A percentile compares a stretch with the other conserved stretches of the same genome.
These are phyloP conservation scores for Neolentinus lepideus DNA, from an alignment of 1,284 basidiomycete genomes.

Conservation along the genomic window DNA sequence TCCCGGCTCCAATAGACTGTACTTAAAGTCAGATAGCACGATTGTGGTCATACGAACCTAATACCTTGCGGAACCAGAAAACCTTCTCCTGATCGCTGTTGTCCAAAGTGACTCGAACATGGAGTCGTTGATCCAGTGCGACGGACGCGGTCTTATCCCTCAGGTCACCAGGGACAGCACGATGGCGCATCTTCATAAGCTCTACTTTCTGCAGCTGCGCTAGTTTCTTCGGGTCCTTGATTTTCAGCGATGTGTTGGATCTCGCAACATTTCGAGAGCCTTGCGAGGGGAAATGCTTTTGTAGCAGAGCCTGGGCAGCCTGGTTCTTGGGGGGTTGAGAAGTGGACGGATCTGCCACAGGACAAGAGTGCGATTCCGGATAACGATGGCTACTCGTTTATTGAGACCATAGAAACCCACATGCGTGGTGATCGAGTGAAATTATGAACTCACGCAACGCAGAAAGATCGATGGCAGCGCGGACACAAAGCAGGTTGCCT, in stretches of 20 bases:
- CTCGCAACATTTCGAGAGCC: slow-evolving; percentile 13
- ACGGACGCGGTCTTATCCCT: slow-evolving; percentile 39
- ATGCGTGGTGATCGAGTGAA: neutral
- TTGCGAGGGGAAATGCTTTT: slow-evolving; percentile 41
- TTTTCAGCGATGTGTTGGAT: slow-evolving; percentile 12
- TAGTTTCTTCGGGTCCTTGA: slow-evolving; percentile 46
- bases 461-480: slow-evolving; percentile 52
- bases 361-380: slow-evolving; percentile 47
- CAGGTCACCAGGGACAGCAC: slow-evolving; percentile 53
- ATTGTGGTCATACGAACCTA: slow-evolving; percentile 2
- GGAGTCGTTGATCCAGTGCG: slow-evolving; percentile 46
- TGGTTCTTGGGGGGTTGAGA: slow-evolving; percentile 29
- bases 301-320: slow-evolving; percentile 44
- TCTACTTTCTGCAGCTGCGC: slow-evolving; percentile 50
- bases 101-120: slow-evolving; percentile 37
- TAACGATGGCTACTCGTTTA: slow-evolving; percentile 49
- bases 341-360: slow-evolving; percentile 13
- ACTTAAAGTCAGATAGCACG: neutral
- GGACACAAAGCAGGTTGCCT: slow-evolving; percentile 36
- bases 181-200: slow-evolving; percentile 68
- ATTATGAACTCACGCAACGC: slow-evolving; percentile 41
- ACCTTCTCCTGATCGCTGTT: slow-evolving; percentile 29
- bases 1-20: slow-evolving; percentile 27
- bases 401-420: slow-evolving; percentile 4
- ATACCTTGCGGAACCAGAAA: slow-evolving; percentile 68